Base-by-base conservation (phyloP, 1,139 yeast species). In the Pneumocystis canis region DNA sequence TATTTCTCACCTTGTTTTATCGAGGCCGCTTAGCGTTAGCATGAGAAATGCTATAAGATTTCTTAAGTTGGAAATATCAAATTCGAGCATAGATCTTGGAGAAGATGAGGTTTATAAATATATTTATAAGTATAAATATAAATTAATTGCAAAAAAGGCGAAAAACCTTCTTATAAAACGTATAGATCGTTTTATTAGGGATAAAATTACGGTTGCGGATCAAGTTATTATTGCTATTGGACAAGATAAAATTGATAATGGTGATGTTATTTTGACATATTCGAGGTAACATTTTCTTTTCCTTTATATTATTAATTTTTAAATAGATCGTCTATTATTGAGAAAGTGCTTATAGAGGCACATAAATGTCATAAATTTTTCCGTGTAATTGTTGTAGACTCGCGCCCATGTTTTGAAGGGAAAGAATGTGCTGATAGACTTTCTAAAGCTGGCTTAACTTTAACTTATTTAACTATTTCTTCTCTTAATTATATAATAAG, bases 1-100 rank as follows among this genome's bases (percentile, higher is more conserved):
- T 74, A 94, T 94, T 68, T 98, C 92, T 71, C 89, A 87, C 68
- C 78, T 94, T 69, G 92, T 89, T 70, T 83, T 90, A 11, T 92
- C 97, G 1, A 82, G 99, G 67, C 97, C 97, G 0, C 78, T 94
- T 64, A 84, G 95, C 64, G 87, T 90, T 9, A 82, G 96, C 0
- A 94, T 94, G 98, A 98, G 99, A 62, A 92, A 90, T 75, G 94
- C 97, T 2, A 94, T 94, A 68, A 82, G 98, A 69, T 89, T 97
- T 96, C 79, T 94, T 68, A 94, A 94, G 72, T 97, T 90, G 75
- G 94, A 88, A 72, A 92, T 94, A 64, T 84, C 96, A 0, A 80
- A 82, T 63, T 68, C 75, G 58, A 82, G 87, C 61, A 82, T 87
- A 64, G 95, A 87, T 68, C 78, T 83, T 35, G 77, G 83, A 18